phyloP scores from a whole-genome alignment of 192 early-diverging fungal genomes.

The Funneliformis geosporum region DNA sequence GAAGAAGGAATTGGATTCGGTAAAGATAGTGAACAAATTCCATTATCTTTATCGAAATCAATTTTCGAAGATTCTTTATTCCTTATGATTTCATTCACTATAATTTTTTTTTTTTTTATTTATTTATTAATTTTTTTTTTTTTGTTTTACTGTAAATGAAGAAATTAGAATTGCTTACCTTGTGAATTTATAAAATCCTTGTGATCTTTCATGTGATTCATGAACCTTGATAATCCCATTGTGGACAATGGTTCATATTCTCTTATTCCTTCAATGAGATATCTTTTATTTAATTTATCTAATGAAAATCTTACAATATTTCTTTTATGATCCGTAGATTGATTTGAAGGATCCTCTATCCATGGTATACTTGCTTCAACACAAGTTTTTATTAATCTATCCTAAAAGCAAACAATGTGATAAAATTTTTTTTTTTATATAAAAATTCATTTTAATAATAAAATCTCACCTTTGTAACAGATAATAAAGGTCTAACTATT shows the following conservation, averaged over 20 bases:
- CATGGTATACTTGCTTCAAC: slow-evolving; percentile 34
- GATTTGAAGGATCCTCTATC: slow-evolving; percentile 47
- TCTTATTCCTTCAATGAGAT: background rate
- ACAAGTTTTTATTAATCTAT: slow-evolving; percentile 42
- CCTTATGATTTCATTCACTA: slow-evolving; percentile 22
- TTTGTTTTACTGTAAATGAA: too few species aligned
- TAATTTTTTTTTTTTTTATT: too few species aligned
- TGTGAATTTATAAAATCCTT: slow-evolving; percentile 27
- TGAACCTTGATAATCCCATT: slow-evolving; percentile 35
- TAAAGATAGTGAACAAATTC: slow-evolving; percentile 35
- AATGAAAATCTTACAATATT: slow-evolving; percentile 42
- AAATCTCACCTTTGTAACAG: slow-evolving; percentile 41
- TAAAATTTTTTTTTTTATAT: background rate
- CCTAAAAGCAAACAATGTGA: slow-evolving; percentile 21
- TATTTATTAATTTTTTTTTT: too few species aligned
- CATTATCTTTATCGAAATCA: slow-evolving; percentile 37
- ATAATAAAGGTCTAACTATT: slow-evolving; percentile 46
- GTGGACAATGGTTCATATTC: slow-evolving; percentile 38
- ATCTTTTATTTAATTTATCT: slow-evolving; percentile 22
- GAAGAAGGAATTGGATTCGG: background rate
- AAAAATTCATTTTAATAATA: background rate
- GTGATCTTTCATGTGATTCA: slow-evolving; percentile 50
- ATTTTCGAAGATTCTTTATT: background rate
- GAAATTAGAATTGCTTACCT: too few species aligned
- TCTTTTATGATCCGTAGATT: slow-evolving; percentile 42